Evolutionary conservation across 2,329 filamentous ascomycete genomes (phyloP), one percentile per base, ranked within the genome.

Genomic region (Paracoccidioides lutzii): DNA sequence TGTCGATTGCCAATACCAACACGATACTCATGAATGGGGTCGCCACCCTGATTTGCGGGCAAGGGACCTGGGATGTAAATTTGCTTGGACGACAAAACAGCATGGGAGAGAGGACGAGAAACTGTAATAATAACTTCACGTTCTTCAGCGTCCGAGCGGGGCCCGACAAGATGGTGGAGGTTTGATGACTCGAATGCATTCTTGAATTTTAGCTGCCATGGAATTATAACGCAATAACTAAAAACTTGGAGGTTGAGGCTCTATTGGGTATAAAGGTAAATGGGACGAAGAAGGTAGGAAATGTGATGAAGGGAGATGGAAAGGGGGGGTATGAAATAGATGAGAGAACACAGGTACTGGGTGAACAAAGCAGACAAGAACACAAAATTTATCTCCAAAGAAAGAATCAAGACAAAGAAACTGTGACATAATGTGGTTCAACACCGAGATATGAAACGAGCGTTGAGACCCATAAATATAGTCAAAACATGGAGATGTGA

Each of bases 11-110:
- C 57, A n/a, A 48, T 32, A 8, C 44, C 51, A 32, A 58, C 52
- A 1, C 30, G 12, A 5, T 50, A 37, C 45, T 54, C 55, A 14
- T 51, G 55, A 33, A 58, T 35, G 5, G 57, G 55, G 30, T 54
- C 48, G 10, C 55, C 43, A 7, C 42, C 42, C 7, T 51, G 22
- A 1, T 14, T 10, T 30, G 44, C 37, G 2, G 37, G 38, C 12
- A 58, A 38, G 32, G 54, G 57, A 7, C 51, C 52, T 32, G 57
- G 50, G 14, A 57, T 7, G n/a, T 35, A 45, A 33, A 57, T 56
- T n/a, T 52, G 38, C n/a, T 51, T 54, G 14, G 54, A 54, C 4
- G 54, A 38, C 28, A 58, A 58, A 12, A 58, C 15, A 6, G 35
- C 43, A 15, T 58, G 54, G n/a, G 54, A 51, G 32, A 28, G 33